Conservation (phyloP, 768 basidiomycete genomes). For the Cystofilobasidium ferigula region DNA sequence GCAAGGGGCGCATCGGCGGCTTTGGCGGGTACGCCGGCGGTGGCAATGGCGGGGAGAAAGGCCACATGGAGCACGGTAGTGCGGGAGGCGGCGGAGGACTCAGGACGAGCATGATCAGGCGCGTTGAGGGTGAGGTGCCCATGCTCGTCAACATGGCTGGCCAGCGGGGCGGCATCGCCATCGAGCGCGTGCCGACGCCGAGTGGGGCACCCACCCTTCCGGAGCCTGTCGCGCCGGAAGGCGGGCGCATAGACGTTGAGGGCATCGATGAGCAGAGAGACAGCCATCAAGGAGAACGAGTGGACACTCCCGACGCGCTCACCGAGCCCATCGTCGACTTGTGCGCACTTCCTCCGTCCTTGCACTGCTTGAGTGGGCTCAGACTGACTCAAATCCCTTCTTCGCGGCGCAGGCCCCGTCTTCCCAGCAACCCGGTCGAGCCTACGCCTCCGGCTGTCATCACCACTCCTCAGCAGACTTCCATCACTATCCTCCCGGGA, state of each 20-base stretch:
- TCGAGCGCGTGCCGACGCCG: slow-evolving; percentile 21
- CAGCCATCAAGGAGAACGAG: background rate
- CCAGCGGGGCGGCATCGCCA: slow-evolving; percentile 17
- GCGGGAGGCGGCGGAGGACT: slow-evolving; percentile 30
- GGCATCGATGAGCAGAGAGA: background rate
- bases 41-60: background rate
- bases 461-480: background rate
- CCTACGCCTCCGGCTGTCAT: background rate
- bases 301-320: background rate
- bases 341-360: background rate
- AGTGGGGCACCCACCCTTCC: slow-evolving; percentile 4
- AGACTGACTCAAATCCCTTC: background rate
- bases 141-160: slow-evolving; percentile 38
- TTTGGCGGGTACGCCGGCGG: background rate
- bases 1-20: background rate
- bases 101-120: slow-evolving; percentile 38
- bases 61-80: background rate
- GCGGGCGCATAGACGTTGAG: background rate
- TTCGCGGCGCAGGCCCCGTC: too few species aligned
- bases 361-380: too few species aligned
- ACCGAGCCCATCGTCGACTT: background rate
- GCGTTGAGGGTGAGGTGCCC: slow-evolving; percentile 39
- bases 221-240: background rate
- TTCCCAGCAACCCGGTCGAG: background rate
- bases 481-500: background rate